Evolutionary conservation across 495 filamentous ascomycete genomes (phyloP).

Genomic region (Corynascus novoguineensis): DNA sequence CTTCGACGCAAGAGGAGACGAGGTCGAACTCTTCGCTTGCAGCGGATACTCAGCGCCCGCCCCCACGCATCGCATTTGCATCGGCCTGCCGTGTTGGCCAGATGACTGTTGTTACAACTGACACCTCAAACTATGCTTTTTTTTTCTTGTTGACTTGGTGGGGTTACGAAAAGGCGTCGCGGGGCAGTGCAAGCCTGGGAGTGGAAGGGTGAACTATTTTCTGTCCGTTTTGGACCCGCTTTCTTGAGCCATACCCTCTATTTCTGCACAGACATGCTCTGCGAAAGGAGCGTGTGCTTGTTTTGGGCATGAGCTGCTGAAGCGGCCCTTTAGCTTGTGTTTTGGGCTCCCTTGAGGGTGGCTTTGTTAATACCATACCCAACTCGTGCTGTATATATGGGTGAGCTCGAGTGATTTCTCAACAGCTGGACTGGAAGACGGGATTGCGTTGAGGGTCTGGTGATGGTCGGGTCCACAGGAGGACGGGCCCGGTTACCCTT

Average conservation of each 20-base stretch:
- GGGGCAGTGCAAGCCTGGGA: not conserved
- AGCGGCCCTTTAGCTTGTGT: too few relatives aligned
- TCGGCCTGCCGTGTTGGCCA: slow-evolving; percentile 1
- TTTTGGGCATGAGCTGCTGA: too few relatives aligned
- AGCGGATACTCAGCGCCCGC: not conserved
- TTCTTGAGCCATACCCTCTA: not conserved
- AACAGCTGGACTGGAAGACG: slow-evolving; percentile 6
- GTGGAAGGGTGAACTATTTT: not conserved
- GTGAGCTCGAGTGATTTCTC: not conserved
- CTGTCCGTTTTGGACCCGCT: not conserved
- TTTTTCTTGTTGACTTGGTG: not conserved
- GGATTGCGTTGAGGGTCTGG: not conserved
- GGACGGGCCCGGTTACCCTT: too few relatives aligned
- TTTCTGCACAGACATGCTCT: not conserved
- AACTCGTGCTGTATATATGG: not conserved
- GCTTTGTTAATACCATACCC: not conserved
- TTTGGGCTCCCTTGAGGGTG: too few relatives aligned
- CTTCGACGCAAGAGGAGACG: not conserved
- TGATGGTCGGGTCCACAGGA: not conserved
- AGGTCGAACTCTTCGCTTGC: not conserved
- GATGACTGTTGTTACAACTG: not conserved
- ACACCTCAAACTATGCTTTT: not conserved
- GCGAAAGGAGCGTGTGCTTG: not conserved
- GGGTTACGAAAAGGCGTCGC: slow-evolving; percentile 8
- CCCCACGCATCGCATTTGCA: not conserved